phyloP scores from a whole-genome alignment of 2,329 filamentous ascomycete species.

The Lachnellula hyalina region DNA sequence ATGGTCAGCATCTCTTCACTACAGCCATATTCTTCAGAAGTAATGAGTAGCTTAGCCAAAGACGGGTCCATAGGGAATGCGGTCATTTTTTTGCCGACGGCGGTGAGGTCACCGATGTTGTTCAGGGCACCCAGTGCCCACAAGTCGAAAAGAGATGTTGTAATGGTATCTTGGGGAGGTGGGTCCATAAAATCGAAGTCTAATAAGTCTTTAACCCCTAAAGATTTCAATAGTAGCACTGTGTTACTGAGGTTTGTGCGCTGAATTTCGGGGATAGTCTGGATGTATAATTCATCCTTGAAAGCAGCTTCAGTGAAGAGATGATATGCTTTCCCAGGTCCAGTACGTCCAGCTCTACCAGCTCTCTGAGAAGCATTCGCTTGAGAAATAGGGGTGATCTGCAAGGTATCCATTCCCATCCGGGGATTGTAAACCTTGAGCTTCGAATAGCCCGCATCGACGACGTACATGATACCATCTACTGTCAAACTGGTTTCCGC shows the following conservation, averaged over 20 bases:
- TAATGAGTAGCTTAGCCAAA: slow-evolving; percentile 90
- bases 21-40: slow-evolving; percentile 81
- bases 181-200: slow-evolving; percentile 99
- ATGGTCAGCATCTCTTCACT: slow-evolving; percentile 98
- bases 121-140: slow-evolving; percentile 94
- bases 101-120: slow-evolving; percentile 87
- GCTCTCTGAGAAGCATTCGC: slow-evolving; percentile 92
- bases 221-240: slow-evolving; percentile 85
- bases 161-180: slow-evolving; percentile 94
- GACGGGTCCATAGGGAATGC: slow-evolving; percentile 98
- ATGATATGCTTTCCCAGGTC: slow-evolving; percentile 90
- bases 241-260: slow-evolving; percentile 94
- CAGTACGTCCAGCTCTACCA: slow-evolving; percentile 88
- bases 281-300: slow-evolving; percentile 92
- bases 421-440: slow-evolving; percentile 98
- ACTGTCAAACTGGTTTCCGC: slow-evolving; percentile 97
- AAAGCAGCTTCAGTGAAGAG: slow-evolving; percentile 93
- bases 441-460: slow-evolving; percentile 93
- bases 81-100: slow-evolving; percentile 87
- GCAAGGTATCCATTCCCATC: slow-evolving; percentile 98
- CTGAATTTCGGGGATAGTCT: slow-evolving; percentile 97
- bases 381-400: slow-evolving; percentile 96
- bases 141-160: slow-evolving; percentile 92
- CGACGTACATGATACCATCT: slow-evolving; percentile 98
- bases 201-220: slow-evolving; percentile 87